Base-by-base conservation (phyloP, 768 basidiomycete species). In the Ramaria rubella region DNA sequence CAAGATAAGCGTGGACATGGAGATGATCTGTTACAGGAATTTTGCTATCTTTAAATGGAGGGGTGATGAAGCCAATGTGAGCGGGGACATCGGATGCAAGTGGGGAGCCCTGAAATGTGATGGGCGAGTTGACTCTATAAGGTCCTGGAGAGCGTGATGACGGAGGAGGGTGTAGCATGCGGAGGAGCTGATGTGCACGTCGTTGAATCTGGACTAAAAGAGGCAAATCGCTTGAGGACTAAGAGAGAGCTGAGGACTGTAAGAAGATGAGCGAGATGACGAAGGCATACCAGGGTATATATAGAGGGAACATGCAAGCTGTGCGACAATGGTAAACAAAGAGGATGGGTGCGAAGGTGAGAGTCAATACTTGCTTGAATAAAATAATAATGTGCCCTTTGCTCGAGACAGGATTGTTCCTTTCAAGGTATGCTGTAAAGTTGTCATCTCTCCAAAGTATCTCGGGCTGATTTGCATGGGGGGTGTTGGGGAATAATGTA, bases 21-120 rank as follows among this genome's bases (percentile, higher is more conserved):
- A 89, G 76, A 65, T 90, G 87, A 68, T 89, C 87, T 26, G 82
- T 85, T 48, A 90, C 80, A 14, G 88, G 87, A 40, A 89, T 87
- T 67, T 86, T 87, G 69, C 71, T 81, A 65, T 90, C 87, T 62
- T 76, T 82, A 72, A 87, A 87, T 0, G 86, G 87, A 15, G 85
- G 81, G 0, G 86, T 86, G 59, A 89, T 88, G 72, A 89, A 90
- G 36, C 87, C 87, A 59, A 89, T 82, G 49, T 76, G 79, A 60
- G 72, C 67, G 30, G 66, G 55, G 33, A 67, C 61, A 12, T 67
- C 62, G n/a, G 72, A 61, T n/a, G 67, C 62, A 29, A 15, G 33
- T 15, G 55, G 59, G 7, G 62, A 58, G 19, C 60, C 33, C 31
- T 46, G 55, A 44, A 54, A 51, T 52, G 60, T 58, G 23, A 63